Evolutionary conservation across 2,329 filamentous ascomycete species (phyloP).

Genomic region (Trichoderma sp.): DNA sequence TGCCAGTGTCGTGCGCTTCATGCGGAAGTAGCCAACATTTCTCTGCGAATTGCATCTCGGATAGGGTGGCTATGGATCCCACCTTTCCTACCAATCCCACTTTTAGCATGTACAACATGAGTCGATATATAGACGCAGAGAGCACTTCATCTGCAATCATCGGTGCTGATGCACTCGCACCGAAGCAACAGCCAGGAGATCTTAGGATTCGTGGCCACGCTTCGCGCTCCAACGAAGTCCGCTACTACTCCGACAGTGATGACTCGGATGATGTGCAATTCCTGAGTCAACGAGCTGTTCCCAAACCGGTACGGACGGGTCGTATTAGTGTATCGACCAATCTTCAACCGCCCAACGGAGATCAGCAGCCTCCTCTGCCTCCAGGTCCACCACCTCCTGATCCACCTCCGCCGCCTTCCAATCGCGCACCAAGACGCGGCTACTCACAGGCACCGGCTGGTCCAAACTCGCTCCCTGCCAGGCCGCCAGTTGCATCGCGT

Average conservation of each 20-base stretch:
- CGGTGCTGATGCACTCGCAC: slow-evolving; percentile 29
- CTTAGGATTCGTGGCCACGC: slow-evolving; percentile 39
- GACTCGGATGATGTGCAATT: slow-evolving; percentile 52
- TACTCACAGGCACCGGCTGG: slow-evolving; percentile 24
- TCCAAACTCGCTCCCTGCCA: slow-evolving; percentile 33
- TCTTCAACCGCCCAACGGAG: slow-evolving; percentile 39
- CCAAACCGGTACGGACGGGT: slow-evolving; percentile 34
- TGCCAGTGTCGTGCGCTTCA: slow-evolving; percentile 56
- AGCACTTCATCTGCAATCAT: slow-evolving; percentile 44
- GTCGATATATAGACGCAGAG: slow-evolving; percentile 51
- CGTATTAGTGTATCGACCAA: slow-evolving; percentile 45
- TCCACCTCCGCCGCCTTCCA: slow-evolving; percentile 29
- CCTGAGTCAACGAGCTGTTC: slow-evolving; percentile 36
- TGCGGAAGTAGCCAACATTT: slow-evolving; percentile 60
- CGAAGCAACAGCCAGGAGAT: slow-evolving; percentile 29
- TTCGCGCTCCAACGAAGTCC: slow-evolving; percentile 40
- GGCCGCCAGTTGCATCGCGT: slow-evolving; percentile 31
- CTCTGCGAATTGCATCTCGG: slow-evolving; percentile 53
- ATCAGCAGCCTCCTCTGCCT: slow-evolving; percentile 41
- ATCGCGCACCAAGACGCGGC: slow-evolving; percentile 25
- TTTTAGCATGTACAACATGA: slow-evolving; percentile 54
- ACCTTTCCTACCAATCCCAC: slow-evolving; percentile 41
- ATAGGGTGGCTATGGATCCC: not conserved
- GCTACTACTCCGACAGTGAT: slow-evolving; percentile 51
- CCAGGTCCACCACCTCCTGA: slow-evolving; percentile 40